Evolutionary conservation across 2,329 filamentous ascomycete species (phyloP), one percentile per base, ranked within the genome.

Genomic region (Thielaviopsis populi): DNA sequence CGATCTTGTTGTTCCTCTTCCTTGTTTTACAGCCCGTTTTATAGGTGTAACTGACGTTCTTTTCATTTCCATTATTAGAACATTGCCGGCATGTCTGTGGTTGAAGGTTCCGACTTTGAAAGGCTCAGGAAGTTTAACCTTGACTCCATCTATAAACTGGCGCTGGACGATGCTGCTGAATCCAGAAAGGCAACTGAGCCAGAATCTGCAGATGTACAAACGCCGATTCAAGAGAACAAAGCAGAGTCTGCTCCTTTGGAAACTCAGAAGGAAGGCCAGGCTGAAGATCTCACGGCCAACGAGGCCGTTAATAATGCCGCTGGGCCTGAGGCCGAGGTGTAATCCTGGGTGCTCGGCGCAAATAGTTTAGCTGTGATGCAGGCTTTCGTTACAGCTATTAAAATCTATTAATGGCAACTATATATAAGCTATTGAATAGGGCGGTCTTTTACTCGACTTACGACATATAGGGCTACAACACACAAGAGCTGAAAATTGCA

Each of bases 81-180:
- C 63, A 80, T 89, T 48, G 87, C 86, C 70, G 88, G 89, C 24
- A 85, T 94, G 77, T 89, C 87, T 67, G 88, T 94, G 41, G 86
- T 94, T 3, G 83, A 84, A 66, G 79, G 82, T 15, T 71, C 70
- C 53, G 83, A 89, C 70, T 94, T 86, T 79, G 86, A 90, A 60
- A 77, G 78, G 58, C 77, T 91, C 66, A 91, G 89, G 75, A 82
- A 83, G 68, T 92, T 85, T 75, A 94, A 94, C 72, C 74, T 95
- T 46, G 83, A 86, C 64, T 88, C 90, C 72, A 80, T 92, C 27
- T 88, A 87, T 71, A 77, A 77, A 64, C 68, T 69, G 66, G 67
- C 66, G 17, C 24, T 66, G n/a, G 43, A 66, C 19, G 61, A 58
- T 41, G 42, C 53, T 15, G 56, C 56, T 13, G n/a, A 2, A 42